Base-by-base conservation (phyloP, 2,329 filamentous ascomycete genomes). In the Xylaria sp. region DNA sequence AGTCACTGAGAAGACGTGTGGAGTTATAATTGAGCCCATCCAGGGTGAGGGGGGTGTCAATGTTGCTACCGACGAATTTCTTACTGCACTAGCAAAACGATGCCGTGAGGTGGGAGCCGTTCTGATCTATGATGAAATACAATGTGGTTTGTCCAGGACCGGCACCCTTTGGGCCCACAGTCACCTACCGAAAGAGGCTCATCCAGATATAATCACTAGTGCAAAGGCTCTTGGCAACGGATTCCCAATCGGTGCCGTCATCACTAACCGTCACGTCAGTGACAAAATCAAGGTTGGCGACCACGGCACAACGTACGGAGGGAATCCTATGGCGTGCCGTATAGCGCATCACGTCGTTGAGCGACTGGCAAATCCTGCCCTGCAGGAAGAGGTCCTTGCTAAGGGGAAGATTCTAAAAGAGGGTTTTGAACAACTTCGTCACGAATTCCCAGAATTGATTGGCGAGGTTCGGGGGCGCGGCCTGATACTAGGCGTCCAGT, bases 161-260 rank as follows among this genome's bases (percentile, higher is more conserved):
- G 96, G 96, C 42, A 86, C 85, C 12, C 86, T 99, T 75, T 99
- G 96, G 96, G 96, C 96, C 0, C 95, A 99, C 78, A 86, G 85
- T 11, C 84, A 85, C 66, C 86, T 96, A 27, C 77, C 93, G 42
- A 83, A 86, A 74, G 90, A 92, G 72, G 93, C 94, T 1, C 96
- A 99, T 78, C 96, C 96, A 6, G 96, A 99, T 76, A 91, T 99
- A 72, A 82, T 99, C 71, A 98, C 95, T 14, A 95, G 93, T 0
- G 96, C 96, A 65, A 99, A 99, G 84, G 96, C 96, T 0, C 89
- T 99, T 1, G 96, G 96, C 17, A 99, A 99, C 77, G 96, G 96
- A 4, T 95, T 98, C 80, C 96, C 96, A 56, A 94, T 99, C 73
- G 96, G 93, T 59, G 96, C 96, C 6, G 93, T 92, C 4, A 87